phyloP scores from a whole-genome alignment of 2,329 filamentous ascomycete species.

The Paradendryphiella salina region DNA sequence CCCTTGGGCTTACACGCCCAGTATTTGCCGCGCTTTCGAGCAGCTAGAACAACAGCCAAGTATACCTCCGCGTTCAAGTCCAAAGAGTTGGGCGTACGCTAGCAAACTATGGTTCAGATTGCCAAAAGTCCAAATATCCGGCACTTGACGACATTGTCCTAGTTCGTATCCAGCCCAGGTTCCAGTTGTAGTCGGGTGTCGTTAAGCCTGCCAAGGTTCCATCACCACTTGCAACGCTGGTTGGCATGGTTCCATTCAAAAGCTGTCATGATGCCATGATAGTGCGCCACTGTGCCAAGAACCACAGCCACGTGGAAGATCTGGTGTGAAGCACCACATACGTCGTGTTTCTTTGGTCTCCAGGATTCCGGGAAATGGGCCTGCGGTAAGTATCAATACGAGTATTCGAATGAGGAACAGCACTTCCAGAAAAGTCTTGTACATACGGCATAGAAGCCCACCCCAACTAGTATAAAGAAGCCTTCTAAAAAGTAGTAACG shows the following conservation, averaged over 20 bases:
- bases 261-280: constrained; percentile 5
- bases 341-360: constrained; percentile 77
- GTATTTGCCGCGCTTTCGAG: too few species aligned
- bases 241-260: constrained; percentile 11
- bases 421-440: constrained; percentile 66
- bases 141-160: too few species aligned
- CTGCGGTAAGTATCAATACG: constrained; percentile 72
- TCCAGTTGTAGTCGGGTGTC: too few species aligned
- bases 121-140: too few species aligned
- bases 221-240: constrained; percentile 7
- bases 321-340: constrained; percentile 85
- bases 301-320: constrained; percentile 90
- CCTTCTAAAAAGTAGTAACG: constrained; percentile 6
- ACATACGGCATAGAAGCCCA: constrained; percentile 75
- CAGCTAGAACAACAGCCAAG: too few species aligned
- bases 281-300: constrained; percentile 61
- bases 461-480: constrained; percentile 62
- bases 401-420: constrained; percentile 59
- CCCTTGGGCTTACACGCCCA: too few species aligned
- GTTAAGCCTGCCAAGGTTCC: neutral
- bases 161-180: too few species aligned
- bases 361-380: constrained; percentile 70
- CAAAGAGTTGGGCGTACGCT: too few species aligned
- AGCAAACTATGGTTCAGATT: too few species aligned
- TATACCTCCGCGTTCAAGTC: too few species aligned